These are phyloP conservation scores for Rhodotorula babjevae DNA, from an alignment of 768 basidiomycete species.

Conservation along the genomic window DNA sequence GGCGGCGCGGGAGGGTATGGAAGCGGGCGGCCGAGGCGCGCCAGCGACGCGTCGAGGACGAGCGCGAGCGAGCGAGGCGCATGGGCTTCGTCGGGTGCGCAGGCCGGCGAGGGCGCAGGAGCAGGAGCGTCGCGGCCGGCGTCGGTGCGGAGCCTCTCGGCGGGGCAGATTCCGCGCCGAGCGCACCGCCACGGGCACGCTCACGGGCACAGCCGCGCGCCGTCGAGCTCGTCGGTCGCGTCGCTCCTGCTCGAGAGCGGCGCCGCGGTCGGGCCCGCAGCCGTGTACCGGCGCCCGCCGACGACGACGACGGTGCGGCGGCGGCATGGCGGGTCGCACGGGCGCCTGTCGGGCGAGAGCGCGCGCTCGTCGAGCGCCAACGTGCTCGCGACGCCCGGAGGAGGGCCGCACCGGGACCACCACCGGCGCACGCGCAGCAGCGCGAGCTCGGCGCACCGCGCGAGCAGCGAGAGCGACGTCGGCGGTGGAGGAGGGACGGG, in stretches of 20 bases:
- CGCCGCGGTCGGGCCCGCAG: slow-evolving; percentile 5
- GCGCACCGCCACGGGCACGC: no score
- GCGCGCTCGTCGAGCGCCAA: background rate
- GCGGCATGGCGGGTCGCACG: slow-evolving; percentile 12
- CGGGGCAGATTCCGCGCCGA: background rate
- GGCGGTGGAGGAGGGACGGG: slow-evolving; percentile 4
- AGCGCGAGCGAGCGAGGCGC: slow-evolving; percentile 56
- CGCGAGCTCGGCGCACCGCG: slow-evolving; percentile 29
- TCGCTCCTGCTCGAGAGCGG: slow-evolving; percentile 1
- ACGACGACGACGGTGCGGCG: slow-evolving; percentile 36
- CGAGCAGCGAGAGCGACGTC: slow-evolving; percentile 10
- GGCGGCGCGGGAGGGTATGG: slow-evolving; percentile 21
- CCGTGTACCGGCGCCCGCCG: slow-evolving; percentile 36
- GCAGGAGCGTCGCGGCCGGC: slow-evolving; percentile 28
- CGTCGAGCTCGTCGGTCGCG: slow-evolving; percentile 25
- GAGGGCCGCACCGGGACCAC: background rate
- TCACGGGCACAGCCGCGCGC: slow-evolving; percentile 25
- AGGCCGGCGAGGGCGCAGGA: background rate
- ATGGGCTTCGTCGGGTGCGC: background rate
- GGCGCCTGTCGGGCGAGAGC: background rate
- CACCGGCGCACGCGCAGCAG: slow-evolving; percentile 6
- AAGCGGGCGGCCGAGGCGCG: slow-evolving; percentile 47
- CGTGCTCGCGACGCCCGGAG: no score
- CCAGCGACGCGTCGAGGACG: slow-evolving; percentile 59
- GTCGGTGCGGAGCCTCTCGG: slow-evolving; percentile 30